Percentiles rank a stretch among this genome's conserved stretches.
These are phyloP conservation scores for Diversispora epigaea DNA, from an alignment of 192 early-diverging fungal species.

Conservation along the genomic window DNA sequence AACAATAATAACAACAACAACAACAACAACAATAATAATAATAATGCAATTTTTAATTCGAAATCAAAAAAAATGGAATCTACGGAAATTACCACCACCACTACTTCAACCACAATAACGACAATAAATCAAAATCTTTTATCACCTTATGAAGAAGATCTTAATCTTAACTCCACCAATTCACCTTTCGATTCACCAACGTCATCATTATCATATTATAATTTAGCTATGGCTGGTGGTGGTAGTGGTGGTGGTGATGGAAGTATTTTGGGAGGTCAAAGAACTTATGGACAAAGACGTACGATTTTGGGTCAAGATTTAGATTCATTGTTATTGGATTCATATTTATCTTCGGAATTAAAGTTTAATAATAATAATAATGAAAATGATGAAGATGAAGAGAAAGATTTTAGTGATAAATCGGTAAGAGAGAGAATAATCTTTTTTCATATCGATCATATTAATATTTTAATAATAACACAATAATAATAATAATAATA, in stretches of 20 bases:
- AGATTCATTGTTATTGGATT: background rate
- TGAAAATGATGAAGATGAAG: background rate
- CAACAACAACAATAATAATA: too few relatives aligned
- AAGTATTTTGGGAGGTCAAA: background rate
- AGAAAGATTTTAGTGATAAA: background rate
- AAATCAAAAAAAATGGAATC: too few relatives aligned
- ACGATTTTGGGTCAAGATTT: constrained; percentile 12
- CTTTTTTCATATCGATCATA: background rate
- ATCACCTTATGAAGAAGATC: background rate
- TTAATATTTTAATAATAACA: constrained; percentile 11
- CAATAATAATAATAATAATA: background rate
- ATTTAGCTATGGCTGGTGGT: background rate
- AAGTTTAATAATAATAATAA: background rate
- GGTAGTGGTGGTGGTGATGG: background rate
- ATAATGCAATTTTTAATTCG: too few relatives aligned
- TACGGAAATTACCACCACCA: too few relatives aligned
- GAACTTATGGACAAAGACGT: constrained; percentile 23
- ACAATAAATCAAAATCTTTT: too few relatives aligned
- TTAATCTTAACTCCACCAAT: too few relatives aligned
- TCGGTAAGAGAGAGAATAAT: background rate
- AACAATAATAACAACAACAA: too few relatives aligned
- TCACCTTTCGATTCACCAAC: background rate
- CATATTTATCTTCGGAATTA: background rate
- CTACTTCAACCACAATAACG: too few relatives aligned
- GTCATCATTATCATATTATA: background rate